A percentile compares a stretch with the other conserved stretches of the same genome.
These are phyloP conservation scores for Epithele typhae DNA, from an alignment of 768 basidiomycete species.

Conservation along the genomic window DNA sequence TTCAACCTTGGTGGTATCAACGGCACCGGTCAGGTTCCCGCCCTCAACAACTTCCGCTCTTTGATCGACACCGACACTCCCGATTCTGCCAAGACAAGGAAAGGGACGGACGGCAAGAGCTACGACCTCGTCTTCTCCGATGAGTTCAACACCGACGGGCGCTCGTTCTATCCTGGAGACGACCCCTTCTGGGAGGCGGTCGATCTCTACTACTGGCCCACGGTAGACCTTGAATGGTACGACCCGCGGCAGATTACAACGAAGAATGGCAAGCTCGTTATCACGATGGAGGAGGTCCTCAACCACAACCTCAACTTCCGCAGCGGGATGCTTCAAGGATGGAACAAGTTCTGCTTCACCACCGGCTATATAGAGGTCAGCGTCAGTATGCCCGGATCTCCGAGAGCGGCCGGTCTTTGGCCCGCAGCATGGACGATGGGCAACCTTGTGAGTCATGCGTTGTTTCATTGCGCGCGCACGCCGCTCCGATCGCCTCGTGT, in stretches of 20 bases:
- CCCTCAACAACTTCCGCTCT: slow-evolving; percentile 57
- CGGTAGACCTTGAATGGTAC: slow-evolving; percentile 84
- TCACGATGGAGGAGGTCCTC: slow-evolving; percentile 67
- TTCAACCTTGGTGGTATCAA: slow-evolving; percentile 93
- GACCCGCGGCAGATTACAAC: slow-evolving; percentile 64
- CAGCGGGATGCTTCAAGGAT: slow-evolving; percentile 78
- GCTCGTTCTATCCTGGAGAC: slow-evolving; percentile 75
- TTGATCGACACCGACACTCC: slow-evolving; percentile 83
- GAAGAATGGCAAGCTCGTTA: slow-evolving; percentile 68
- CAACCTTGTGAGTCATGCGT: slow-evolving; percentile 50
- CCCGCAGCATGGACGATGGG: slow-evolving; percentile 87
- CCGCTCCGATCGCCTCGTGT: neutral
- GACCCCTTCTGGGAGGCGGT: slow-evolving; percentile 85
- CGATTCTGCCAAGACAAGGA: slow-evolving; percentile 44
- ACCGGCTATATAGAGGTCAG: slow-evolving; percentile 86
- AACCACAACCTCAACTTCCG: slow-evolving; percentile 82
- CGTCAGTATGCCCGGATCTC: slow-evolving; percentile 68
- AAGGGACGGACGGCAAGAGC: slow-evolving; percentile 68
- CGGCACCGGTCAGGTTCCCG: slow-evolving; percentile 80
- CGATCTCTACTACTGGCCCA: slow-evolving; percentile 82
- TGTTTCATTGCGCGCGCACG: neutral
- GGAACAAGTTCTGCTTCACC: slow-evolving; percentile 96
- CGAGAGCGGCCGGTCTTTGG: slow-evolving; percentile 71
- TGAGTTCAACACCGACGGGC: slow-evolving; percentile 73
- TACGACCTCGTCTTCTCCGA: slow-evolving; percentile 88